phyloP scores from a whole-genome alignment of 495 filamentous ascomycete species.

The Podospora appendiculata region DNA sequence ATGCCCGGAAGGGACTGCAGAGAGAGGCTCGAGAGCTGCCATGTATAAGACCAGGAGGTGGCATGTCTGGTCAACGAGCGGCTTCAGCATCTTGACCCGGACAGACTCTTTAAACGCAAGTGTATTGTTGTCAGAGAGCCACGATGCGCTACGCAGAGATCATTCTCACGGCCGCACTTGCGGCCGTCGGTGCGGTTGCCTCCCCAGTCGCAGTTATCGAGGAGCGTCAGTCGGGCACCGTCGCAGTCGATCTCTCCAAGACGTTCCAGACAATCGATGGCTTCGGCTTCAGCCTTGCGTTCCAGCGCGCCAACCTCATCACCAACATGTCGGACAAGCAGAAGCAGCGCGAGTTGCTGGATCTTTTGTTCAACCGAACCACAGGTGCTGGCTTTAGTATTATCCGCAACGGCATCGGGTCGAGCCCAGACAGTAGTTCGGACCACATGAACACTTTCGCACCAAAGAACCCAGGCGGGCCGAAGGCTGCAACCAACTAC shows the following conservation, averaged over 20 bases:
- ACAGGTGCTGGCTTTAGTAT: conserved; percentile 48
- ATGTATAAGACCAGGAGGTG: background rate
- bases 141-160: conserved; percentile 5
- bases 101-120: no score
- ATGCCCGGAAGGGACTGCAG: background rate
- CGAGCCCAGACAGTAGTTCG: conserved; percentile 30
- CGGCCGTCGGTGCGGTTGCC: background rate
- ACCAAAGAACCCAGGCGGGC: conserved; percentile 36
- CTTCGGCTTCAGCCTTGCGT: conserved; percentile 46
- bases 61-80: no score
- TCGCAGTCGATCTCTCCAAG: conserved; percentile 33
- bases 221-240: conserved; percentile 22
- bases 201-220: conserved; percentile 2
- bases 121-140: background rate
- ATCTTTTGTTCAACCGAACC: conserved; percentile 44
- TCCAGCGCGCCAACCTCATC: conserved; percentile 47
- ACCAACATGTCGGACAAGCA: conserved; percentile 37
- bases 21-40: background rate
- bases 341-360: conserved; percentile 37
- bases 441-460: conserved; percentile 44
- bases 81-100: background rate
- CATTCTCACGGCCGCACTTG: conserved; percentile 11
- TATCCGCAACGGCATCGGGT: conserved; percentile 50
- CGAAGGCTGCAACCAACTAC: conserved; percentile 34
- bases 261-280: conserved; percentile 43